phyloP scores from a whole-genome alignment of 495 filamentous ascomycete genomes.

The Astrocystis sublimbata region DNA sequence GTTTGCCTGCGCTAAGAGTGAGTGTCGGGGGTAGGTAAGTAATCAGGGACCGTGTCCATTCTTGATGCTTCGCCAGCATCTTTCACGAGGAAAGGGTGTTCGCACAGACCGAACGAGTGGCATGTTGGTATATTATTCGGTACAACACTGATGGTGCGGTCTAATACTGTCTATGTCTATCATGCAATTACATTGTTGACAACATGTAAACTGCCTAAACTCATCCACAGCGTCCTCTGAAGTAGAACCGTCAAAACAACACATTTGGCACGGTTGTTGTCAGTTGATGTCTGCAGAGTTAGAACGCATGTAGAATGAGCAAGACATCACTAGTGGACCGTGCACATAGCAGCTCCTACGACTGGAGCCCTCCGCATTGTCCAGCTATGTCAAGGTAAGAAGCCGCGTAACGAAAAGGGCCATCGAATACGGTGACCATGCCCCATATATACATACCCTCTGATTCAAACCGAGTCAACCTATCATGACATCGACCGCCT shows the following conservation, averaged over 20 bases:
- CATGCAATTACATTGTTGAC: background rate
- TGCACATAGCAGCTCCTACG: background rate
- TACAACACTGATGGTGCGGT: no score
- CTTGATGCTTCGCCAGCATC: no score
- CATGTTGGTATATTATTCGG: background rate
- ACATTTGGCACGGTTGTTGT: background rate
- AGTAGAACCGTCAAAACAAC: background rate
- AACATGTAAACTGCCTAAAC: background rate
- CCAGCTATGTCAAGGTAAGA: conserved; percentile 11
- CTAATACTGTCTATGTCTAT: background rate
- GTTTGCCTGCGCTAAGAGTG: no score
- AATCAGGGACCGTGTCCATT: no score
- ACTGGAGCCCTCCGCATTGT: background rate
- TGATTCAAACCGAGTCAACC: background rate
- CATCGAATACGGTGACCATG: background rate
- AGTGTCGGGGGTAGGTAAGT: no score
- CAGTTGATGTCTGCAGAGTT: background rate
- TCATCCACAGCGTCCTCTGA: background rate
- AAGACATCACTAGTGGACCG: background rate
- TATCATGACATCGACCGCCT: background rate
- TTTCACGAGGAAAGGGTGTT: no score
- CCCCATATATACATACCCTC: background rate
- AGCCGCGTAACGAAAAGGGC: background rate
- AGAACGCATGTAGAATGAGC: no score
- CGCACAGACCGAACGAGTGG: no score